Evolutionary conservation across 441 rosid species (phyloP).

Genomic region (Euphorbia schlechtendalii): DNA sequence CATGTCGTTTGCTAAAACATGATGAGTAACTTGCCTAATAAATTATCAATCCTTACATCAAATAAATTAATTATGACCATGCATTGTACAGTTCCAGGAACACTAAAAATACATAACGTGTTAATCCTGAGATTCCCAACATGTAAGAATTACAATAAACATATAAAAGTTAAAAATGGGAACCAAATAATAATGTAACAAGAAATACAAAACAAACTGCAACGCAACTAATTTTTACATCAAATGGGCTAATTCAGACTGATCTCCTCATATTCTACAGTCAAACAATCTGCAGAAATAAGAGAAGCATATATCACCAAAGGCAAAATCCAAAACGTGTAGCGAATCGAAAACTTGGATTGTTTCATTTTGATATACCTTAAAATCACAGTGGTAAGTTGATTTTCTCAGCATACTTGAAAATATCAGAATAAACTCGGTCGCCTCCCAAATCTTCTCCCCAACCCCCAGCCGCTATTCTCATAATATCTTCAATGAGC

Average conservation of each 20-base stretch:
- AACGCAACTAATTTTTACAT: not conserved
- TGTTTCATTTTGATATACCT: not conserved
- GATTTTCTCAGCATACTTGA: conserved; percentile 78
- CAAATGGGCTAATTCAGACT: not conserved
- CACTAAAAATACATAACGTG: not conserved
- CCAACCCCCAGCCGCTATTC: conserved; percentile 84
- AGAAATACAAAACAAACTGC: not conserved
- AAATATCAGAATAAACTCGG: conserved; percentile 70
- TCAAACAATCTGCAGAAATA: conserved; percentile 6
- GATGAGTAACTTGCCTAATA: too few relatives aligned
- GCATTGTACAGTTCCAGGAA: not conserved
- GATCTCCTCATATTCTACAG: not conserved
- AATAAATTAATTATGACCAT: too few relatives aligned
- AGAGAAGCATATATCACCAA: not conserved
- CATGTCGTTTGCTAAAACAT: too few relatives aligned
- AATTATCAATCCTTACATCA: too few relatives aligned
- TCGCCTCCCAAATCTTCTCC: conserved; percentile 82
- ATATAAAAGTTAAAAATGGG: not conserved
- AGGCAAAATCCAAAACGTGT: too few relatives aligned
- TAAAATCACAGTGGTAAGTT: conserved; percentile 44
- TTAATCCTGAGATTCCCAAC: not conserved
- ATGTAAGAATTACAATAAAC: not conserved
- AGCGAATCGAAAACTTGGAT: too few relatives aligned
- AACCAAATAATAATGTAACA: not conserved
- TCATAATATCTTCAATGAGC: conserved; percentile 74